Conservation (phyloP, 169 alveolate genomes). For the Plasmodium gaboni region DNA sequence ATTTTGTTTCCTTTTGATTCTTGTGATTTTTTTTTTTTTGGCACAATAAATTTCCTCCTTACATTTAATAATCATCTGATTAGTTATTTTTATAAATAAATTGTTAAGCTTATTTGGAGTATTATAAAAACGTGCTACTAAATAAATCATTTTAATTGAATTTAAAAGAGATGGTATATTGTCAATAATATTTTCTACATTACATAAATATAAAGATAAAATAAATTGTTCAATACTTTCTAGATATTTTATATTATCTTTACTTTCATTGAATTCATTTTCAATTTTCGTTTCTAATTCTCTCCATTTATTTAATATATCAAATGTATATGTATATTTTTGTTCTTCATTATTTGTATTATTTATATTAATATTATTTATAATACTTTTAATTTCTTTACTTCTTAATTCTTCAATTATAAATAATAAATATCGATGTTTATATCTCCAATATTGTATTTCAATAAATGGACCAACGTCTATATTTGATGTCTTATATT, state of each 20-base stretch:
- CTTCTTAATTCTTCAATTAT: conserved; percentile 76
- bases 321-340: conserved; percentile 75
- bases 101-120: conserved; percentile 96
- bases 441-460: conserved; percentile 77
- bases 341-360: conserved; percentile 70
- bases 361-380: conserved; percentile 71
- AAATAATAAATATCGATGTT: conserved; percentile 72
- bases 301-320: conserved; percentile 88
- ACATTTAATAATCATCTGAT: conserved; percentile 94
- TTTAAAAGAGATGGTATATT: conserved; percentile 95
- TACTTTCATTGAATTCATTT: conserved; percentile 96
- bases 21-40: conserved; percentile 71
- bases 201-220: conserved; percentile 96
- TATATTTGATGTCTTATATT: conserved; percentile 56
- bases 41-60: conserved; percentile 91
- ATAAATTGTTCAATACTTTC: conserved; percentile 95
- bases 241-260: conserved; percentile 96
- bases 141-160: conserved; percentile 95
- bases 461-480: conserved; percentile 75
- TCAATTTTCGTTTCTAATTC: conserved; percentile 93
- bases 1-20: conserved; percentile 7
- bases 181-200: conserved; percentile 95
- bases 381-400: conserved; percentile 71
- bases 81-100: conserved; percentile 96
- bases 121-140: conserved; percentile 97